Conservation (phyloP, 169 alveolate genomes). For the Neospora caninum region DNA sequence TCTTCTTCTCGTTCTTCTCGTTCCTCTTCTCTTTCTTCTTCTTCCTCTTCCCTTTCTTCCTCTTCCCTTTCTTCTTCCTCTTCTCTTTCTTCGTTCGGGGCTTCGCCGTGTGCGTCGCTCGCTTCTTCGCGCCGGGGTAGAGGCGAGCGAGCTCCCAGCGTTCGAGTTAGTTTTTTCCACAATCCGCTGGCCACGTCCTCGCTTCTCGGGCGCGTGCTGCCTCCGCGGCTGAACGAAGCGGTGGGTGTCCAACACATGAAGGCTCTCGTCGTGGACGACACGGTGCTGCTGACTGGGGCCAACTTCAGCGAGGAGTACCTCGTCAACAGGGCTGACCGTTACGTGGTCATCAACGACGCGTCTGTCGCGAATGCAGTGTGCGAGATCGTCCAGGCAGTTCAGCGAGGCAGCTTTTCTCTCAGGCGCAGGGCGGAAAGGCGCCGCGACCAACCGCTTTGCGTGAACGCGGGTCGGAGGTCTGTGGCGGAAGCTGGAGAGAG, state of each 20-base stretch:
- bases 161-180: neutral
- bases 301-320: constrained; percentile 58
- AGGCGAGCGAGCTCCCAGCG: neutral
- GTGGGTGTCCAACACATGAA: constrained; percentile 69
- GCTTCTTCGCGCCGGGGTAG: no score
- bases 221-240: constrained; percentile 47
- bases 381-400: neutral
- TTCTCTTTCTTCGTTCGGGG: neutral
- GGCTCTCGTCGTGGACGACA: constrained; percentile 52
- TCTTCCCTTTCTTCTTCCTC: neutral
- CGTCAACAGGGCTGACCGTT: constrained; percentile 47
- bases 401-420: neutral
- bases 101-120: no score
- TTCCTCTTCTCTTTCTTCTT: neutral
- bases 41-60: neutral
- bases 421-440: neutral
- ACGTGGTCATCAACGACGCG: constrained; percentile 15
- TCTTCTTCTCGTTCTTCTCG: neutral
- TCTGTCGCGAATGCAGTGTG: constrained; percentile 36
- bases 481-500: neutral
- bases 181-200: neutral
- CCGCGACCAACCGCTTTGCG: neutral
- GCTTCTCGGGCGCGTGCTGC: neutral
- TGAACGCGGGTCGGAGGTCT: neutral
- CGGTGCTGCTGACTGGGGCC: constrained; percentile 65